Evolutionary conservation across 1,139 yeast species (phyloP), one percentile per base, ranked within the genome.

Genomic region (Pneumocystis oryctolagi): DNA sequence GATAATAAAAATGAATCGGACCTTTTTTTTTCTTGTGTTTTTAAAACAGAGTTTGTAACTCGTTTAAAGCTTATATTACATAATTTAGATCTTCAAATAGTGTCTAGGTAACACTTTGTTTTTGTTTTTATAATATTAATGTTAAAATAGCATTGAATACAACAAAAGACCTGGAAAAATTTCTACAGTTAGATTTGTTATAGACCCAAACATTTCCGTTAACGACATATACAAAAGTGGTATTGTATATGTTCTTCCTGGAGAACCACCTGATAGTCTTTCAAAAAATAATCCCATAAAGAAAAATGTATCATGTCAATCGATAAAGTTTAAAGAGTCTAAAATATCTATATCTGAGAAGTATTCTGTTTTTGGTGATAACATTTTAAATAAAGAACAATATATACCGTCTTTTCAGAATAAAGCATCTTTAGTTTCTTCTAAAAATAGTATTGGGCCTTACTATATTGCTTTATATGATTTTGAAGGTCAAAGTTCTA

Each of bases 1-100:
- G 72, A 74, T 34, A 67, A 71, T 4, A 67, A 70, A 5, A 68
- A 73, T 68, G 70, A 84, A 82, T 89, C 97, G 0, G 99, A 94
- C 75, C 79, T 88, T 5, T 82, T 94, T 66, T 77, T 92, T 65
- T 87, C 87, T 73, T 80, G 89, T 66, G 82, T 82, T 64, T 87
- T 92, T 76, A 94, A 94, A 75, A 94, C 98, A 0, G 99, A 94
- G 72, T 77, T 94, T 62, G 77, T 87, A 1, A 84, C 96, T 0
- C 87, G 87, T 64, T 76, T 94, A 72, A 85, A 84, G 71, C 80
- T 80, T 67, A 69, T 85, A 61, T 83, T 84, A 68, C 80, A 82
- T 5, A 79, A 81, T 0, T 75, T 88, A 56, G 77, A 79, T 6
- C 80, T 94, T 60, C 81, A 80, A 62, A 80, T 94, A 68, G 94